A percentile compares a stretch with the other conserved stretches of the same genome.
These are phyloP conservation scores for Aschersonia sp. DNA, from an alignment of 2,329 filamentous ascomycete genomes.

Conservation along the genomic window DNA sequence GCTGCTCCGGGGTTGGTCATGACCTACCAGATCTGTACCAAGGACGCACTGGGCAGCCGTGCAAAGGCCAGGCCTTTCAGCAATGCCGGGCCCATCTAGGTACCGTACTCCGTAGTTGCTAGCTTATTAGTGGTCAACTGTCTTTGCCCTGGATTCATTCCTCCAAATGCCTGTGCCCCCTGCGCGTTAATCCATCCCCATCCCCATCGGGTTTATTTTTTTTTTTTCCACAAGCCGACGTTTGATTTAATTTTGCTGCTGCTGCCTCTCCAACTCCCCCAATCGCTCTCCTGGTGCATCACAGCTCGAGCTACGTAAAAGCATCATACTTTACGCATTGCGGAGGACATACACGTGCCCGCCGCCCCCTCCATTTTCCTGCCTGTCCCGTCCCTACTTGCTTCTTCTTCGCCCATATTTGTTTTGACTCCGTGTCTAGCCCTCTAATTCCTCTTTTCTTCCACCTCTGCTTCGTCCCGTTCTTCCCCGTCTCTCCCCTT, in stretches of 20 bases:
- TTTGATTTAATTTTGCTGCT: background rate
- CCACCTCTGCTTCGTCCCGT: slow-evolving; percentile 4
- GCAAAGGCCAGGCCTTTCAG: too few species aligned
- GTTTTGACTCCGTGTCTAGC: too few species aligned
- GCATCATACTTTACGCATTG: background rate
- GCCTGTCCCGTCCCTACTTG: background rate
- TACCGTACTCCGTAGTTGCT: background rate
- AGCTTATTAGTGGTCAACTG: background rate
- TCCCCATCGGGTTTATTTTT: slow-evolving; percentile 3
- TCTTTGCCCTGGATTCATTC: too few species aligned
- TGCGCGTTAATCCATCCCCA: slow-evolving; percentile 3
- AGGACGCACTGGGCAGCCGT: background rate
- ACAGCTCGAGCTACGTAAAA: background rate
- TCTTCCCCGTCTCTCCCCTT: slow-evolving; percentile 5
- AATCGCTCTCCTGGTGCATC: background rate
- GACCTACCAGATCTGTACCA: background rate
- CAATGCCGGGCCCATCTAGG: background rate
- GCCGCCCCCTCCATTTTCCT: background rate
- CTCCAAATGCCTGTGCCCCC: too few species aligned
- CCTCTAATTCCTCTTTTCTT: slow-evolving; percentile 3
- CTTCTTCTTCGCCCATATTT: background rate
- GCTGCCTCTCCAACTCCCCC: background rate
- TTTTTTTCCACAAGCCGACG: slow-evolving; percentile 3
- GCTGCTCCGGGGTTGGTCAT: too few species aligned
- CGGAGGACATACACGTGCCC: background rate